Base-by-base conservation (phyloP, 169 alveolate genomes). In the Plasmodium sp. region DNA sequence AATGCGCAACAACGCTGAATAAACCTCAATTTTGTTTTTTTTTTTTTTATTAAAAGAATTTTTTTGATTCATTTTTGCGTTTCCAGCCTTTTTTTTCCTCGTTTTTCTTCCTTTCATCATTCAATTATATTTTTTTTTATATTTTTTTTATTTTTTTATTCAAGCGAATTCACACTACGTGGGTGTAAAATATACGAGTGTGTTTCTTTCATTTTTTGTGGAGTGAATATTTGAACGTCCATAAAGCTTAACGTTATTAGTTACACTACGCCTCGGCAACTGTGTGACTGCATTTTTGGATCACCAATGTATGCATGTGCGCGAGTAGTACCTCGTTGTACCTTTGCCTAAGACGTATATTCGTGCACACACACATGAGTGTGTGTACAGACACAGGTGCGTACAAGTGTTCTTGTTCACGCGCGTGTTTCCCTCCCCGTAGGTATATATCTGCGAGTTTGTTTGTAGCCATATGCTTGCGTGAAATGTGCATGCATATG, bases 401-500 rank as follows among this genome's bases (percentile, higher is more conserved):
- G 36, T 43, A 36, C 33, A 81, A 45, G 62, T 48, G 74, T 81
- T 27, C 62, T 45, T 81, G 86, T 43, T 45, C 62, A 39, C 27
- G 67, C 67, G 33, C n/a, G 18, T 81, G 67, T 48, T 22, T 22
- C 27, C 27, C 18, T 22, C 33, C 39, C 48, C 1, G 77, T 67
- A 67, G 27, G 27, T 62, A 72, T 79, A 79, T 79, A 79, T 79
- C 39, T 67, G 33, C n/a, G 77, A 67, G 77, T 27, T 67, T 67
- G 77, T 67, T 67, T 67, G 77, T 67, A 67, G 5, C 41, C 77
- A 27, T 31, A 67, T 27, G 36, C 48, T 18, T 41, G 31, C 84
- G 27, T 77, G 58, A 77, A 77, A 41, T 77, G 39, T 79, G 62
- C 51, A 79, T 33, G 51, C 39, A 79, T 14, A 4, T 41, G 22